Base-by-base conservation (phyloP, 805 yeast species). In the Ogataea pilisensis region DNA sequence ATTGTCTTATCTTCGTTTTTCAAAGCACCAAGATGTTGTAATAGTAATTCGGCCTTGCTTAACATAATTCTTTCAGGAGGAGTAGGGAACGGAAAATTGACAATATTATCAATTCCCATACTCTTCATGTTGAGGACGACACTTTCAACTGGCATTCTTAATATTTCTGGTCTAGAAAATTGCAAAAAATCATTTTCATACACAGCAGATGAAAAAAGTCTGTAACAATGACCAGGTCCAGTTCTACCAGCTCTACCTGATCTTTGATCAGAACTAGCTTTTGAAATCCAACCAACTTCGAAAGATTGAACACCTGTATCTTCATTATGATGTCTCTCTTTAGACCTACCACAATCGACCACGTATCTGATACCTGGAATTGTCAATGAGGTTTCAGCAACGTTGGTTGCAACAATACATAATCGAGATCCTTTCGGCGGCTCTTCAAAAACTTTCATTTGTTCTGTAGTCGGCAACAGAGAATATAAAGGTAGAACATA, bases 231-330 rank as follows among this genome's bases (percentile, higher is more conserved):
- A 43, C 99, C 99, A 0, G 99, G 97, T 0, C 98, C 99, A 0
- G 96, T 90, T 73, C 98, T 82, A 59, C 97, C 98, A 37, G 98
- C 98, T 70, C 98, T 81, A 58, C 98, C 98, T 16, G 95, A 68
- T 67, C 99, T 76, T 69, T 93, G 99, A 50, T 80, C 93, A 0
- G 98, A 91, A 44, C 95, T 84, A 2, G 99, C 99, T 54, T 93
- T 89, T 35, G 95, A 84, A 4, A 90, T 72, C 97, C 97, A 93
- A 41, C 78, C 84, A 37, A 93, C 73, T 55, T 86, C 93, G 63
- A 85, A 95, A 44, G 95, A 85, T 64, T 91, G 98, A 26, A 93
- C 95, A 3, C 95, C 95, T 11, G 88, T 85, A 24, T 78, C 80
- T 49, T 84, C 85, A 48, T 90, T 84, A 55, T 69, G 88, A 46